Evolutionary conservation across 352 stramenopile genomes (phyloP), one percentile per base, ranked within the genome.

Genomic region (Pythium plurisporium): DNA sequence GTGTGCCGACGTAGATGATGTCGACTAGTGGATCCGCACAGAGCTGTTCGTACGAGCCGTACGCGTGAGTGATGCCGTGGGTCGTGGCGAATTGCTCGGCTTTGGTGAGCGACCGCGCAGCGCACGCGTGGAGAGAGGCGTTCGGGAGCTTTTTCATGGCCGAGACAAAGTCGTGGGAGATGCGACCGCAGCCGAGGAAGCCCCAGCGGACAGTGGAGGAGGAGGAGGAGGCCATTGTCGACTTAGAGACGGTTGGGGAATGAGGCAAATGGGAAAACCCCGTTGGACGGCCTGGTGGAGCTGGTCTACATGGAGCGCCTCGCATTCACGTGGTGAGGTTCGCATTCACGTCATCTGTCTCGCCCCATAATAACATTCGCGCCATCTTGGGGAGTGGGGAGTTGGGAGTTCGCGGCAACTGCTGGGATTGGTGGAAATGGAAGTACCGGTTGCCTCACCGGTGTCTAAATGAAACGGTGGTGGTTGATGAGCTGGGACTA

Each of bases 1-100:
- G 56, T 38, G 91, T 97, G 38, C 87, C 91, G 41, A 98, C 78
- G 72, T 98, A 98, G 11, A 97, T 76, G 50, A 96, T 84, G 47
- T 97, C 86, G 6, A 97, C 81, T 2, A 78, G 56, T 1, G 75
- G 30, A 69, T 98, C 90, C 0, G 66, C 43, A 20, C 77, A 76
- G 26, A 98, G 71, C 55, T 86, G 73, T 29, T 94, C 78, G 72
- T 97, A 98, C 31, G 74, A 89, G 23, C 79, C 87, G 65, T 96
- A 94, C 2, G 73, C 68, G 1, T 31, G 71, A 6, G 70, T 42
- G 64, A 95, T 69, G 12, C 55, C 65, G 72, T 59, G 8, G 17
- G 29, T 37, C 2, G 62, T 26, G 12, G 73, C 69, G 59, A 84
- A 80, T 36, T 68, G 26, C 61, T 85, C 31, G 36, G 85, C 65